Base-by-base conservation (phyloP, 2,329 filamentous ascomycete species). In the Colletotrichum sublineola region DNA sequence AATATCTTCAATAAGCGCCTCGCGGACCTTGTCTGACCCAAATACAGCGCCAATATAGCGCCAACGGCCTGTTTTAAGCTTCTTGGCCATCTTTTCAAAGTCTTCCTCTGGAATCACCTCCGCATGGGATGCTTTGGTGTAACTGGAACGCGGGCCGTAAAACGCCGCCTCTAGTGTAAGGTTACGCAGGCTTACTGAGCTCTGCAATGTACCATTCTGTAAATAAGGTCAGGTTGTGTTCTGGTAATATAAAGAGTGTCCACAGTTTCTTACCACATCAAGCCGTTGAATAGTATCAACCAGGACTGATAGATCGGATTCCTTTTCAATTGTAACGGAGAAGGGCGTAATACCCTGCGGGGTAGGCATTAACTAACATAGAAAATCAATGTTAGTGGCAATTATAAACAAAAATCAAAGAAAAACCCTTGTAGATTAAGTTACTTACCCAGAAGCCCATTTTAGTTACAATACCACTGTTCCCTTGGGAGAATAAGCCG, bases 381-480 rank as follows among this genome's bases (percentile, higher is more conserved):
- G 14, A 18, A 33, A 1, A 50, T 20, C 7, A 20, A 44, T 15
- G 31, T 14, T n/a, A 58, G 11, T 9, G 20, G 2, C 1, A 8
- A 11, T 6, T 24, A 12, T 2, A 3, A 33, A 8, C 24, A 7
- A 46, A 46, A 9, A 8, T n/a, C 0, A 0, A 14, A 31, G 24
- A 24, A 24, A 24, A n/a, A 18, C 8, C n/a, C 18, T 6, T 5
- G 29, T 18, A 18, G 14, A 20, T 4, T 11, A 6, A 18, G 3
- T 9, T 2, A 9, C 68, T 1, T 50, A 71, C 68, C 66, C 79
- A 78, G 66, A 89, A 82, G 0, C 87, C 87, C 82, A 89, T 86
- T 77, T 89, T 88, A 2, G 85, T 86, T 2, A 88, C 85, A 53
- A 89, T 85, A 52, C 87, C 87, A 18, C 87, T 81, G 71, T 85